These are phyloP conservation scores for Coprinellus micaceus DNA, from an alignment of 768 basidiomycete species.

Conservation along the genomic window DNA sequence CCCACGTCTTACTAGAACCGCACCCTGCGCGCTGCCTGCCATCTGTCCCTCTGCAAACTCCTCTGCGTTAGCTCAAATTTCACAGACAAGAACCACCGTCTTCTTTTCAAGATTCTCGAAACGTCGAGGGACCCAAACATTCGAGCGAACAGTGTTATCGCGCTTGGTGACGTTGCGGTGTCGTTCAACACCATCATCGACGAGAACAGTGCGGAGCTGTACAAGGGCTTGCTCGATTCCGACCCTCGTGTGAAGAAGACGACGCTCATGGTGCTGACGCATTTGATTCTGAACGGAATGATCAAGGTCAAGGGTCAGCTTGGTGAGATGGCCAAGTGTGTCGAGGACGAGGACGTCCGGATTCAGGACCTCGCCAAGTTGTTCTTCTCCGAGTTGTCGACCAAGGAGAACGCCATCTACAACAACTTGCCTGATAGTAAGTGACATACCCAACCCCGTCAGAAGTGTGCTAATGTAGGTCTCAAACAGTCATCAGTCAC, in stretches of 20 bases:
- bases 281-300: constrained; percentile 97
- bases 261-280: constrained; percentile 96
- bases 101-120: constrained; percentile 93
- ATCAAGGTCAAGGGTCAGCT: constrained; percentile 99
- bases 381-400: constrained; percentile 94
- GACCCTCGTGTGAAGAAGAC: constrained; percentile 96
- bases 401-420: constrained; percentile 98
- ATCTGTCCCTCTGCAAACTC: constrained; percentile 89
- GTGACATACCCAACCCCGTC: constrained; percentile 17
- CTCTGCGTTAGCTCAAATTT: constrained; percentile 93
- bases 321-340: constrained; percentile 99
- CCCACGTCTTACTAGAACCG: constrained; percentile 54
- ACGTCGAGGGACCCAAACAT: constrained; percentile 87
- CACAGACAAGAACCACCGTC: constrained; percentile 83
- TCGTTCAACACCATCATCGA: constrained; percentile 98
- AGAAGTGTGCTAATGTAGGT: not conserved
- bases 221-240: constrained; percentile 86
- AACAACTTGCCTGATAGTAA: constrained; percentile 95
- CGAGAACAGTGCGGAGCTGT: constrained; percentile 94
- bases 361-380: constrained; percentile 94
- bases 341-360: constrained; percentile 84
- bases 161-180: constrained; percentile 94
- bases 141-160: constrained; percentile 95
- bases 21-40: constrained; percentile 81
- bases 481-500: constrained; percentile 80